Evolutionary conservation across 441 rosid genomes (phyloP).

Genomic region (Mallotus repandus): DNA sequence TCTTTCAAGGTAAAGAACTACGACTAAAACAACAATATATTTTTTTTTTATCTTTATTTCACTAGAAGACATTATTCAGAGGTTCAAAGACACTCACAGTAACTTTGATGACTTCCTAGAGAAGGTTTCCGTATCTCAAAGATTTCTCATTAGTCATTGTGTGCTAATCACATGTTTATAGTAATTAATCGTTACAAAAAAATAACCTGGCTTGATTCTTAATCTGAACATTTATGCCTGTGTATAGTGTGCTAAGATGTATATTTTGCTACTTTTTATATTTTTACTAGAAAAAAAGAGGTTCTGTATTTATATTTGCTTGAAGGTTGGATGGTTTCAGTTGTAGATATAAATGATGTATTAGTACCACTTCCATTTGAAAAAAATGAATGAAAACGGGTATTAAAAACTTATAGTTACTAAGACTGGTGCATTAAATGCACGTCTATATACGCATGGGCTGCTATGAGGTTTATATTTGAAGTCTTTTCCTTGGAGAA

Average conservation of each 20-base stretch:
- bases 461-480: not conserved
- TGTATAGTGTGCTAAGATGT: not conserved
- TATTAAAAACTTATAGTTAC: not conserved
- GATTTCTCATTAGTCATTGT: not conserved
- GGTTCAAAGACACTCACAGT: constrained; percentile 48
- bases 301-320: not conserved
- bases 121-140: constrained; percentile 33
- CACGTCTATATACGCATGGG: not conserved
- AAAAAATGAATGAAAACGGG: not conserved
- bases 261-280: not conserved
- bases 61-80: constrained; percentile 52
- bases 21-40: constrained; percentile 60
- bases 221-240: not conserved
- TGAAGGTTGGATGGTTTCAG: not conserved
- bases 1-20: constrained; percentile 53
- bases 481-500: not conserved
- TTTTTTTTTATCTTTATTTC: constrained; percentile 56
- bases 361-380: not conserved
- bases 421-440: not conserved
- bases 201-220: not conserved
- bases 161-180: not conserved
- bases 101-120: constrained; percentile 47
- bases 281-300: not conserved
- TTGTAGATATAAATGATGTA: not conserved
- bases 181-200: constrained; percentile 1